phyloP scores from a whole-genome alignment of 257 asterid genomes.

The Thymus quinquecostatus region DNA sequence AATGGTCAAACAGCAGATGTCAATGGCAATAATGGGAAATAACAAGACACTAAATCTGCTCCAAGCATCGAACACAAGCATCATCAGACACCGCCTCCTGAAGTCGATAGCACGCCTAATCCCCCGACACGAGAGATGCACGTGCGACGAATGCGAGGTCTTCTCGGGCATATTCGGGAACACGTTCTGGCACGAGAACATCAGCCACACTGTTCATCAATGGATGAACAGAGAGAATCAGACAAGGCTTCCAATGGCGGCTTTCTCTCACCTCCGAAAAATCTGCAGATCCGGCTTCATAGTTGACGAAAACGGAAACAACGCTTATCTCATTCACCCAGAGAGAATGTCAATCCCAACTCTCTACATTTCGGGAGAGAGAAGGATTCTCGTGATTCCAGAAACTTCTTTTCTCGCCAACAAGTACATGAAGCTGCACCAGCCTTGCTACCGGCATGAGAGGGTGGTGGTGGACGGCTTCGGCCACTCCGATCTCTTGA shows the following conservation, averaged over 20 bases:
- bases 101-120: constrained; percentile 49
- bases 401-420: constrained; percentile 59
- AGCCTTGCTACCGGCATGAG: constrained; percentile 52
- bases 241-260: constrained; percentile 51
- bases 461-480: constrained; percentile 57
- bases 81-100: constrained; percentile 39
- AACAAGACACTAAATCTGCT: constrained; percentile 44
- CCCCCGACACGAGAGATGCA: constrained; percentile 63
- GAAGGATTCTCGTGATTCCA: constrained; percentile 49
- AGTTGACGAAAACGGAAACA: constrained; percentile 45
- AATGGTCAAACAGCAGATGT: constrained; percentile 34
- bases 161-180: constrained; percentile 66
- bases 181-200: constrained; percentile 57
- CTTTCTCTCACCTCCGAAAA: constrained; percentile 57
- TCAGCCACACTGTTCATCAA: constrained; percentile 44
- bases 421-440: constrained; percentile 63
- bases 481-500: constrained; percentile 62
- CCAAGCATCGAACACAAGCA: constrained; percentile 34
- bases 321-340: constrained; percentile 47
- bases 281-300: constrained; percentile 53
- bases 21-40: constrained; percentile 56
- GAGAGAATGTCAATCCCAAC: constrained; percentile 57
- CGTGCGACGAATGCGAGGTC: constrained; percentile 57
- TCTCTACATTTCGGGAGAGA: constrained; percentile 52
- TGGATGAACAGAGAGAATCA: constrained; percentile 49